Evolutionary conservation across 176 grass and related monocot species (phyloP), one percentile per base, ranked within the genome.

Genomic region (Cocos nucifera): DNA sequence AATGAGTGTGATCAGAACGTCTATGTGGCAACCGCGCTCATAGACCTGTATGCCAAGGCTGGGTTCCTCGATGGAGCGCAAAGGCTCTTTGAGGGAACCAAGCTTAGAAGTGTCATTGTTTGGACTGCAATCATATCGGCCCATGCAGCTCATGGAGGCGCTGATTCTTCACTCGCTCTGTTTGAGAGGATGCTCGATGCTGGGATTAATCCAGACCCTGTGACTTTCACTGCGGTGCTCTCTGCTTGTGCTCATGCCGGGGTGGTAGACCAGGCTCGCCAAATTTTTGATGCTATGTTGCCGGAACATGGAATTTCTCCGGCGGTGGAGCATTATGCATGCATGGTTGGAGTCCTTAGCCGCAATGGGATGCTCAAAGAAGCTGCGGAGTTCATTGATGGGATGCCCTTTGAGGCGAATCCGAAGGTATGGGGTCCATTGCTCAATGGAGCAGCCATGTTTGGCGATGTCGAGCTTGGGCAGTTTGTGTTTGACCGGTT

Each of bases 111-210:
- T 58, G 74, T 72, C 63, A 51, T 74, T 54, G 48, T 82, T 53
- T 90, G 82, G 82, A 82, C 82, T 66, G 81, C 82, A n/a, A 80
- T 90, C 60, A 79, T 83, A 77, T 86, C 76, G 2, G 59, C 82
- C 2, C 59, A 74, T 14, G 69, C 79, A 52, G 68, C 82, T 74
- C 82, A 86, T 70, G 87, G 82, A 55, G 79, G 82, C 58, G 79
- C 62, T 35, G 50, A 39, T 28, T 69, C 81, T 16, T 69, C 69
- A 53, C 19, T 90, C 53, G 3, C 1, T 22, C 53, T 86, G 56
- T 86, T 86, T 32, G n/a, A 67, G 63, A 50, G 65, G 57, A 90
- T 86, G 82, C 51, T 77, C 29, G 57, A 64, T 15, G 24, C 56
- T 55, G 69, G 69, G 27, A 80, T 54, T 54, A 79, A 56, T 21